Percentiles rank a stretch among this genome's conserved stretches.
Evolutionary conservation across 768 basidiomycete species (phyloP).

Genomic region (Rickenella mellea): DNA sequence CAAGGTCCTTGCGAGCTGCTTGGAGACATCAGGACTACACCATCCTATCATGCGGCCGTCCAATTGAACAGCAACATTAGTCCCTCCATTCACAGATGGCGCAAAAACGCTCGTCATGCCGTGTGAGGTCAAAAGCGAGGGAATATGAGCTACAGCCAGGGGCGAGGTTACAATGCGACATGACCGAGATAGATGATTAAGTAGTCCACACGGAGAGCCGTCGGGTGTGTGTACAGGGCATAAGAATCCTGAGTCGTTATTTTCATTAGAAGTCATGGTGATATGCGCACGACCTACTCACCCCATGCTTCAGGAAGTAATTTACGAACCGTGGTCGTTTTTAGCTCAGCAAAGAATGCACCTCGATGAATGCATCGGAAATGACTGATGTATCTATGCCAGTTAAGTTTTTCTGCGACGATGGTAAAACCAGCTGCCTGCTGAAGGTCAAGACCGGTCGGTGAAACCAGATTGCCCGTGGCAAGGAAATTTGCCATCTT

Average conservation of each 20-base stretch:
- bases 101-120: conserved; percentile 93
- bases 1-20: conserved; percentile 73
- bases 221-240: conserved; percentile 99
- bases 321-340: conserved; percentile 96
- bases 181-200: conserved; percentile 91
- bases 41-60: conserved; percentile 94
- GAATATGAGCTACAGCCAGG: conserved; percentile 69
- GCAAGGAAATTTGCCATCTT: conserved; percentile 92
- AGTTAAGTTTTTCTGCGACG: conserved; percentile 97
- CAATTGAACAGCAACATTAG: conserved; percentile 82
- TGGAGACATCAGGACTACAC: conserved; percentile 66
- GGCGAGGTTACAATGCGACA: conserved; percentile 84
- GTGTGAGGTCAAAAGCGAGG: conserved; percentile 69
- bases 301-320: conserved; percentile 97
- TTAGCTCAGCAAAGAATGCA: conserved; percentile 97
- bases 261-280: conserved; percentile 6
- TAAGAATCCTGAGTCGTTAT: conserved; percentile 60
- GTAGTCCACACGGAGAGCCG: conserved; percentile 92
- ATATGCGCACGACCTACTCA: conserved; percentile 22
- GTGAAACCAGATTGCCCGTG: conserved; percentile 92
- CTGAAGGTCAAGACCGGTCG: conserved; percentile 91
- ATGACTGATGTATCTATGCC: conserved; percentile 96
- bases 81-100: conserved; percentile 66
- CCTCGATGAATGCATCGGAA: conserved; percentile 98
- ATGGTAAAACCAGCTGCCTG: conserved; percentile 99